Evolutionary conservation across 148 eudicot species (phyloP).

Genomic region (Heliamphora exappendiculata): DNA sequence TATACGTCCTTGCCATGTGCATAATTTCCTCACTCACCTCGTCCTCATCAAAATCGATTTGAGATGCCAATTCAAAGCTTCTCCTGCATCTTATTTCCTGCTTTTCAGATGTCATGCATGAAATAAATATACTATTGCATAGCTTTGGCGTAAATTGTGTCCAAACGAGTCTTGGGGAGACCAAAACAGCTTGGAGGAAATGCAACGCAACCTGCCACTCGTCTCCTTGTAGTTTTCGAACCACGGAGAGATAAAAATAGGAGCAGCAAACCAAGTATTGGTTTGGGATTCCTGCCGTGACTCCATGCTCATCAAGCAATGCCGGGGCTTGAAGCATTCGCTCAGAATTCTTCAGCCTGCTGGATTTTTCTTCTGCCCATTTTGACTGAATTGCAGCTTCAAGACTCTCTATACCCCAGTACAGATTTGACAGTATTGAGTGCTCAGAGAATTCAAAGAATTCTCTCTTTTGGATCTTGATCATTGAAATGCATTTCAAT

Average conservation of each 20-base stretch:
- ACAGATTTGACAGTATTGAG: slow-evolving; percentile 38
- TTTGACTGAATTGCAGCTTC: slow-evolving; percentile 23
- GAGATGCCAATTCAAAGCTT: slow-evolving; percentile 5
- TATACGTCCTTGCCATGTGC: slow-evolving; percentile 34
- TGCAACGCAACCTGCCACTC: slow-evolving; percentile 42
- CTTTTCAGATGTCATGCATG: slow-evolving; percentile 9
- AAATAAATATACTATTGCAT: slow-evolving; percentile 18
- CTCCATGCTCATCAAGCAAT: slow-evolving; percentile 33
- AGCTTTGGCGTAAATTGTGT: slow-evolving; percentile 31
- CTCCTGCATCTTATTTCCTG: background rate
- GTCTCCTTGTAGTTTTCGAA: slow-evolving; percentile 25
- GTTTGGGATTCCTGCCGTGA: slow-evolving; percentile 33
- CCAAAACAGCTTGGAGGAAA: slow-evolving; percentile 43
- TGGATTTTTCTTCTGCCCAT: slow-evolving; percentile 16
- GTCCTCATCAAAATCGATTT: slow-evolving; percentile 18
- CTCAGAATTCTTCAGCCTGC: slow-evolving; percentile 30
- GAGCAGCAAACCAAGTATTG: slow-evolving; percentile 30
- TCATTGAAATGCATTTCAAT: slow-evolving; percentile 33
- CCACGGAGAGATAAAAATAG: slow-evolving; percentile 38
- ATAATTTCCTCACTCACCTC: slow-evolving; percentile 23
- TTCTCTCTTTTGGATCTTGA: slow-evolving; percentile 21
- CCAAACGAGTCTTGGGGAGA: slow-evolving; percentile 29
- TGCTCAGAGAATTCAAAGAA: slow-evolving; percentile 46
- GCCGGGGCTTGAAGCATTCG: slow-evolving; percentile 51
- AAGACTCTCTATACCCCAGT: slow-evolving; percentile 40